A percentile compares a stretch with the other conserved stretches of the same genome.
These are phyloP conservation scores for Neonectria coccinea DNA, from an alignment of 2,329 filamentous ascomycete genomes.

Conservation along the genomic window DNA sequence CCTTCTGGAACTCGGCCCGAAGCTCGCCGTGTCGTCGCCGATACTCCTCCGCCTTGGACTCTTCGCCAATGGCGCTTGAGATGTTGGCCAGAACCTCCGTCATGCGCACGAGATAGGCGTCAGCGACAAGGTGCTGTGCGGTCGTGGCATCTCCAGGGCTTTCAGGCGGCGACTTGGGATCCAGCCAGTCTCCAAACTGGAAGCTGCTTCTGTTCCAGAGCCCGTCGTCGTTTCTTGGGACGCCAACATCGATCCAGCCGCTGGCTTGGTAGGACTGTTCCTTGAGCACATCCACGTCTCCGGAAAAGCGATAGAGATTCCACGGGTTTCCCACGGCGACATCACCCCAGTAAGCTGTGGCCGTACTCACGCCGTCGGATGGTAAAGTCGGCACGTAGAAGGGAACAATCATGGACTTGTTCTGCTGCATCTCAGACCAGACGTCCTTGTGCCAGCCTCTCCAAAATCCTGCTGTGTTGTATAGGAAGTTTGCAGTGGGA, in stretches of 20 bases:
- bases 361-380: background rate
- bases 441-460: constrained; percentile 35
- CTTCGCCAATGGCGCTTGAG: constrained; percentile 46
- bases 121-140: constrained; percentile 53
- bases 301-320: constrained; percentile 26
- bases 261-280: constrained; percentile 18
- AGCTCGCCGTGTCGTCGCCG: constrained; percentile 34
- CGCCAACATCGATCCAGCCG: constrained; percentile 9
- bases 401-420: constrained; percentile 22
- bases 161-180: constrained; percentile 56
- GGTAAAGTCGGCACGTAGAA: constrained; percentile 20
- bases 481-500: constrained; percentile 65
- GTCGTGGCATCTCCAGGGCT: constrained; percentile 54
- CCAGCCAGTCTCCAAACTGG: constrained; percentile 61
- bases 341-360: constrained; percentile 33
- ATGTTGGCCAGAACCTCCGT: constrained; percentile 53
- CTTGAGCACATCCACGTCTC: constrained; percentile 14
- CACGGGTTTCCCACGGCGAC: constrained; percentile 29
- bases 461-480: constrained; percentile 62
- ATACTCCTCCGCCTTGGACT: constrained; percentile 41
- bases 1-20: constrained; percentile 45
- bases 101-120: constrained; percentile 59
- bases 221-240: constrained; percentile 11
- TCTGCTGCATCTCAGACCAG: constrained; percentile 32
- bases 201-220: constrained; percentile 29